These are phyloP conservation scores for Arachis hypogaea DNA, from an alignment of 306 rosid genomes.

Conservation along the genomic window DNA sequence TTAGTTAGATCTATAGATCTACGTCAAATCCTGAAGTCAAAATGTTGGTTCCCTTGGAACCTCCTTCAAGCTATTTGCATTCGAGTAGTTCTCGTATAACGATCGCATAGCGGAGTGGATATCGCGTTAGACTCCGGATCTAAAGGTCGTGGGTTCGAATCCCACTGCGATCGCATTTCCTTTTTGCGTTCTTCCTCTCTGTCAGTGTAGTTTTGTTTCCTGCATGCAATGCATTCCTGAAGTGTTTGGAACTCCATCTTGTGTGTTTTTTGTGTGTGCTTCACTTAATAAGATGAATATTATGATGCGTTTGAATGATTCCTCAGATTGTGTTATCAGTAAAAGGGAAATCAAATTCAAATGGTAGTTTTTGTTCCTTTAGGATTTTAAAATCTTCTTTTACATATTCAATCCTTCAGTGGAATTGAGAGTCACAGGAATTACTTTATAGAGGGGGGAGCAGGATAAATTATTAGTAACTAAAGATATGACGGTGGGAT, in stretches of 20 bases:
- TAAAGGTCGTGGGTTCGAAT: constrained; percentile 99
- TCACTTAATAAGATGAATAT: not conserved
- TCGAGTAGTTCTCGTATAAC: not conserved
- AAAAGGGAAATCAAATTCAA: not conserved
- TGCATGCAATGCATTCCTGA: no score
- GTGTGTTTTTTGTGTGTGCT: not conserved
- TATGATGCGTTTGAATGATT: not conserved
- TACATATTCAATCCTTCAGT: not conserved
- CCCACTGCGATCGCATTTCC: constrained; percentile 84
- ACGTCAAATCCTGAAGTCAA: not conserved
- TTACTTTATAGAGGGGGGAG: not conserved
- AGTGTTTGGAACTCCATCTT: not conserved
- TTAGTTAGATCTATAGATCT: constrained; percentile 11
- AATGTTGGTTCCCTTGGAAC: not conserved
- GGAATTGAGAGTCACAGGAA: not conserved
- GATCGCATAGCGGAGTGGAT: constrained; percentile 99
- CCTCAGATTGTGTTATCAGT: not conserved
- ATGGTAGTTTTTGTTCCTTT: not conserved
- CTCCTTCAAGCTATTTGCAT: not conserved
- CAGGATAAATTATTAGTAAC: not conserved
- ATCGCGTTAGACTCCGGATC: constrained; percentile 99
- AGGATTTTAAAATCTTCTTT: not conserved
- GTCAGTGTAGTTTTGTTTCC: no score
- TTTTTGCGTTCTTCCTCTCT: not conserved
- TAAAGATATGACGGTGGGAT: not conserved